phyloP scores from a whole-genome alignment of 2,329 filamentous ascomycete species.

The Hypocreales sp. region DNA sequence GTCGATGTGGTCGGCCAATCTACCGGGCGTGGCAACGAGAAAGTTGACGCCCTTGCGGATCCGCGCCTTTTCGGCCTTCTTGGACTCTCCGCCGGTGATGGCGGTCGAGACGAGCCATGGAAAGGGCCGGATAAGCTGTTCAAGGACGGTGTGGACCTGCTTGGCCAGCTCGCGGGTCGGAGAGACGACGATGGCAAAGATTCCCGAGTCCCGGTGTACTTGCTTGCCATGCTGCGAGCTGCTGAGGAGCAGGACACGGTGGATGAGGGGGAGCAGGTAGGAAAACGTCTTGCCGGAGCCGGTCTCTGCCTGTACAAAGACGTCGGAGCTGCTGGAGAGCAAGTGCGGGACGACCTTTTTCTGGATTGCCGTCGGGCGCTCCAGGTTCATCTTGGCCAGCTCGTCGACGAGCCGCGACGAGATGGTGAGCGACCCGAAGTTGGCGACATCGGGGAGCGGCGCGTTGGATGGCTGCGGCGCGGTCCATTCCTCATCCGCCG shows the following conservation, averaged over 20 bases:
- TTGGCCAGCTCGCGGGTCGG: slow-evolving; percentile 90
- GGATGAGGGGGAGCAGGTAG: slow-evolving; percentile 86
- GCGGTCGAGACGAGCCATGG: slow-evolving; percentile 91
- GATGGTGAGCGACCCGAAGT: slow-evolving; percentile 74
- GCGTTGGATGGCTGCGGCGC: slow-evolving; percentile 74
- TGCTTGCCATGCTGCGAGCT: slow-evolving; percentile 31
- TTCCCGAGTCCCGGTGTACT: slow-evolving; percentile 69
- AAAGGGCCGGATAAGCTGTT: slow-evolving; percentile 72
- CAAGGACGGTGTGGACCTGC: slow-evolving; percentile 78
- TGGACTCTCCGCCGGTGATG: slow-evolving; percentile 54
- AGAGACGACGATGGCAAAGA: slow-evolving; percentile 88
- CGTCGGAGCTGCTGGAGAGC: slow-evolving; percentile 67
- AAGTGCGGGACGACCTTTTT: slow-evolving; percentile 75
- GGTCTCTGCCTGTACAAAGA: slow-evolving; percentile 92
- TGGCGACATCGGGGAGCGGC: slow-evolving; percentile 70
- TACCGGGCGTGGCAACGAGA: slow-evolving; percentile 82
- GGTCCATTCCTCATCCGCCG: slow-evolving; percentile 33
- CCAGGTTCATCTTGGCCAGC: slow-evolving; percentile 73
- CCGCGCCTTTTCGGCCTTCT: slow-evolving; percentile 78
- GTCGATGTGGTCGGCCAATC: slow-evolving; percentile 80
- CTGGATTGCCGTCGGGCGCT: slow-evolving; percentile 88
- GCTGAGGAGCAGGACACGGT: slow-evolving; percentile 70
- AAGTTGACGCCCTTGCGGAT: slow-evolving; percentile 92
- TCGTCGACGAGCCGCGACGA: slow-evolving; percentile 69
- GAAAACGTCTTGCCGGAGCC: slow-evolving; percentile 95